phyloP scores from a whole-genome alignment of 179 eudicot genomes.

The Spergularia azorica region DNA sequence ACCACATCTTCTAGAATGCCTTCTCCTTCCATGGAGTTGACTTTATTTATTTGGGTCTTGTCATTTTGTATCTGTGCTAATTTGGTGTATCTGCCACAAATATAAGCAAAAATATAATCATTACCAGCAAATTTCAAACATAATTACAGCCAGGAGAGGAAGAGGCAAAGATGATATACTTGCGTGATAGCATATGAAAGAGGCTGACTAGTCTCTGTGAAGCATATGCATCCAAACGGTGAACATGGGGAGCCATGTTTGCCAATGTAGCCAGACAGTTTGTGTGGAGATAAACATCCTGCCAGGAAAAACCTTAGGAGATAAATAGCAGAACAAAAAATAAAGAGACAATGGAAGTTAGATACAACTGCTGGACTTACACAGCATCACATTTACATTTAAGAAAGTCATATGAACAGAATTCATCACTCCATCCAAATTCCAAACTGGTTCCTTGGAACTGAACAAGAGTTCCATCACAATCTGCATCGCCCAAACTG shows the following conservation, averaged over 20 bases:
- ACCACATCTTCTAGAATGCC: constrained; percentile 72
- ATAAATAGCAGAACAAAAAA: background rate
- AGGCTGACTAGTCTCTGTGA: constrained; percentile 92
- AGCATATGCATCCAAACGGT: constrained; percentile 84
- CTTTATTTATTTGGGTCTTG: constrained; percentile 48
- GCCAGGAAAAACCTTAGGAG: constrained; percentile 23
- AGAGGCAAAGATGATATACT: constrained; percentile 47
- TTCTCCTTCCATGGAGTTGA: constrained; percentile 53
- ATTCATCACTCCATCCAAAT: no score
- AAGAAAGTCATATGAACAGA: background rate
- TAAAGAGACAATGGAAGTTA: background rate
- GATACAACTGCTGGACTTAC: background rate
- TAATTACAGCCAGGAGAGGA: constrained; percentile 13
- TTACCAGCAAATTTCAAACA: background rate
- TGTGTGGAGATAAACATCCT: constrained; percentile 98
- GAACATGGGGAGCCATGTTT: constrained; percentile 98
- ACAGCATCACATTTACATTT: background rate
- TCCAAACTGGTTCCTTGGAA: no score
- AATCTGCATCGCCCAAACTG: no score
- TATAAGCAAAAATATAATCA: constrained; percentile 1
- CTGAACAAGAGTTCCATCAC: no score
- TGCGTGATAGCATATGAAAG: constrained; percentile 86
- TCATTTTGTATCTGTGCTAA: constrained; percentile 71
- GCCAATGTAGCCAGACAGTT: constrained; percentile 93
- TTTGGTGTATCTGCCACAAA: constrained; percentile 66